These are phyloP conservation scores for Cudoniella acicularis DNA, from an alignment of 495 filamentous ascomycete genomes.

Conservation along the genomic window DNA sequence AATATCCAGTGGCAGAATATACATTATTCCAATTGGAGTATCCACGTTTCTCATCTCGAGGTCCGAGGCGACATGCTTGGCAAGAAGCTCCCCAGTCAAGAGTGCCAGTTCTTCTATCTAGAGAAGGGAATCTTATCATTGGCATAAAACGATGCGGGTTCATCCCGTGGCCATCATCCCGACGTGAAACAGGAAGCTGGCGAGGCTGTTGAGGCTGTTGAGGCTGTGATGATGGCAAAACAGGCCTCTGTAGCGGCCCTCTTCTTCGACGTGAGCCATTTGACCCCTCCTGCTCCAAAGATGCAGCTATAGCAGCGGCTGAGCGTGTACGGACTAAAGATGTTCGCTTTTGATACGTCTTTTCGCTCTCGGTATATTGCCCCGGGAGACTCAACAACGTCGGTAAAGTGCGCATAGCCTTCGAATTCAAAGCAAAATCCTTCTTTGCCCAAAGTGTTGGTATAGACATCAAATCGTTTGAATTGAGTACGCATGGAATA, in stretches of 20 bases:
- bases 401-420: slow-evolving; percentile 8
- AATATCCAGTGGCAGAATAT: slow-evolving; percentile 8
- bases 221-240: too few species aligned
- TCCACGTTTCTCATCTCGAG: slow-evolving; percentile 11
- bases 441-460: slow-evolving; percentile 2
- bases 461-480: neutral
- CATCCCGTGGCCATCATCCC: slow-evolving; percentile 1
- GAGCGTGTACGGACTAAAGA: slow-evolving; percentile 6
- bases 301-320: slow-evolving; percentile 4
- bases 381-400: slow-evolving; percentile 6
- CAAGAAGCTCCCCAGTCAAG: slow-evolving; percentile 11
- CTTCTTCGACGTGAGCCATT: slow-evolving; percentile 1
- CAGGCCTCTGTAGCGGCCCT: too few species aligned
- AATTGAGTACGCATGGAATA: slow-evolving; percentile 2
- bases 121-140: slow-evolving; percentile 7
- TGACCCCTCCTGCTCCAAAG: neutral
- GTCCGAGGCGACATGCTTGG: slow-evolving; percentile 14
- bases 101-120: slow-evolving; percentile 7
- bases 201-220: too few species aligned
- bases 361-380: slow-evolving; percentile 10
- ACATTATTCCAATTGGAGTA: slow-evolving; percentile 9
- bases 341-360: slow-evolving; percentile 7
- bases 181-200: too few species aligned
- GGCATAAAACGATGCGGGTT: slow-evolving; percentile 14
- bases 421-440: slow-evolving; percentile 5